Evolutionary conservation across 176 grass and related monocot species (phyloP), one percentile per base, ranked within the genome.

Genomic region (Poa pratensis): DNA sequence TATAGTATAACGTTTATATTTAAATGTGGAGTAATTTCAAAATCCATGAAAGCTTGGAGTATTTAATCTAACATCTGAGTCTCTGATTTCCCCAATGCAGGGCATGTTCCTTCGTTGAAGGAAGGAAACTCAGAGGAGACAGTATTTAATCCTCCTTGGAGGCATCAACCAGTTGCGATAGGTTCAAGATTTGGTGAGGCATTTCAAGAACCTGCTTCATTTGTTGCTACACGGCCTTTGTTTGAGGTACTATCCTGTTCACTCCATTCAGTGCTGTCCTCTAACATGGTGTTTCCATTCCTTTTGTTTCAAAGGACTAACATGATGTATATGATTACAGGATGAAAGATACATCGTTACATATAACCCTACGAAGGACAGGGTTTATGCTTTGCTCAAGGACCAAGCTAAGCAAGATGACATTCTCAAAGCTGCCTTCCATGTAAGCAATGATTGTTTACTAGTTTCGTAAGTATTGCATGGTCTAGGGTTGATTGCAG

Each of bases 391-490:
- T 81, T 85, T 98, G 89, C 90, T 98, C 46, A 98, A 98, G 91
- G 96, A 94, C 68, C 96, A 98, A 89, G 96, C 96, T 81, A 98
- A 94, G 82, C 89, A 91, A 24, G 96, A 98, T 79, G 96, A 98
- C 76, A 92, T 95, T 84, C 79, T 99, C 62, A 99, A 96, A 92
- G 93, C 94, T 62, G 96, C 94, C 82, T 99, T 94, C 87, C 96
- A 99, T 83, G 96, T 99, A 86, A 88, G 93, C 49, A 76, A 52
- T 15, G 53, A 50, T 82, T 65, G 14, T 30, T 71, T 37, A 28
- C 28, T 74, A 57, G 7, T 40, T 83, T 32, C 18, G 51, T 80
- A 40, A 45, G 42, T 67, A 39, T 84, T 76, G 26, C 61, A 76
- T 45, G 35, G 26, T 19, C 69, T 72, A 20, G 49, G 24, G 32